These are phyloP conservation scores for Leccinum holopus DNA, from an alignment of 1,284 basidiomycete species.

Conservation along the genomic window DNA sequence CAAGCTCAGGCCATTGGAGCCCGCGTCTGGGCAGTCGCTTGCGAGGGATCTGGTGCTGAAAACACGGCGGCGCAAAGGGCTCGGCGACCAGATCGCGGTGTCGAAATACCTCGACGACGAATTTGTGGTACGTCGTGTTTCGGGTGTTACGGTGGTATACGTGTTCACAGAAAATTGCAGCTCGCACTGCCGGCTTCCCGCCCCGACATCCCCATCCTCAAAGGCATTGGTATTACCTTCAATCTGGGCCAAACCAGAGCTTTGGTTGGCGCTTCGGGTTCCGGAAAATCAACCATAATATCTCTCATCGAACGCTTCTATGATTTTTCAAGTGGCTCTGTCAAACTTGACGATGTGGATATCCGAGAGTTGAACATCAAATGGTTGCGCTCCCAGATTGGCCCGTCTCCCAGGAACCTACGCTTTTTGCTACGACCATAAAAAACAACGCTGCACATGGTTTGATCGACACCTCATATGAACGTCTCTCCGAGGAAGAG, in stretches of 20 bases:
- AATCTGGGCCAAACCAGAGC: not conserved
- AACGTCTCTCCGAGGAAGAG: not conserved
- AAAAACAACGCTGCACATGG: not conserved
- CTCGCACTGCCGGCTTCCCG: constrained; percentile 82
- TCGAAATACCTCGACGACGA: constrained; percentile 95
- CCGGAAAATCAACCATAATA: not conserved
- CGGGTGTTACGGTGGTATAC: not conserved
- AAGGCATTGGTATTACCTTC: not conserved
- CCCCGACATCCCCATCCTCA: not conserved
- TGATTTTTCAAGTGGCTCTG: not conserved
- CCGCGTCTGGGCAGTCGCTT: constrained; percentile 91
- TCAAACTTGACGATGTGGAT: not conserved
- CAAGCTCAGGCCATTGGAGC: constrained; percentile 93
- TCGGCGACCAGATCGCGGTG: constrained; percentile 91
- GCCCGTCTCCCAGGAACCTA: not conserved
- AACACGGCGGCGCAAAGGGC: constrained; percentile 92
- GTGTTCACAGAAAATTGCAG: constrained; percentile 38
- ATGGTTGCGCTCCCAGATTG: not conserved
- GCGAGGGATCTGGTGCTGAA: constrained; percentile 94
- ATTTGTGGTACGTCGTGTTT: constrained; percentile 68
- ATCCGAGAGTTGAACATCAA: not conserved
- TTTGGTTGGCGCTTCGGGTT: not conserved
- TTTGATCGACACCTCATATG: not conserved
- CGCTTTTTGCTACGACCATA: not conserved
- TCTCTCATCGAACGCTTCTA: not conserved